A percentile compares a stretch with the other conserved stretches of the same genome.
Evolutionary conservation across 2,329 filamentous ascomycete species (phyloP).

Genomic region (Arachnomyces sp.): DNA sequence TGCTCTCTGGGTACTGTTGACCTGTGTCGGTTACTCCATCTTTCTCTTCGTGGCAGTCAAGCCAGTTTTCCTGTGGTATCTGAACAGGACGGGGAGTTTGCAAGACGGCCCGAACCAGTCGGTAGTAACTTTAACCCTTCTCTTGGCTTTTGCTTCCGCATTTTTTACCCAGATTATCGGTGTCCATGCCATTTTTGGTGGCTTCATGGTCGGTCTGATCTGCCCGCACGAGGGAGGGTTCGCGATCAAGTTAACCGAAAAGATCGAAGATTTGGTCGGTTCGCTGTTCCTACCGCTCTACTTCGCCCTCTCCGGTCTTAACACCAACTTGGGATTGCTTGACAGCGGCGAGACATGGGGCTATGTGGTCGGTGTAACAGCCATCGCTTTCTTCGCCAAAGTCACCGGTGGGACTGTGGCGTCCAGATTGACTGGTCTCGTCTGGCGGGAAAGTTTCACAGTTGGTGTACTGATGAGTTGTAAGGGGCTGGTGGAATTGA

Average conservation of each 20-base stretch:
- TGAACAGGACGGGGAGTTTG: constrained; percentile 66
- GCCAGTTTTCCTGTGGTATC: constrained; percentile 64
- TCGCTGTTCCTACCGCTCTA: constrained; percentile 83
- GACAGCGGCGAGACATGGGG: constrained; percentile 77
- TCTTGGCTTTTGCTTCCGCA: constrained; percentile 68
- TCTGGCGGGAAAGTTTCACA: constrained; percentile 83
- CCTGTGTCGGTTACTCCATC: constrained; percentile 63
- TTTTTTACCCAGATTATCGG: constrained; percentile 90
- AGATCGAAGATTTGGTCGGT: constrained; percentile 68
- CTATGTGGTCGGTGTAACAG: constrained; percentile 76
- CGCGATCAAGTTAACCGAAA: constrained; percentile 76
- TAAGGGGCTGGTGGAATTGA: constrained; percentile 88
- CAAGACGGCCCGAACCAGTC: constrained; percentile 82
- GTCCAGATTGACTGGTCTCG: constrained; percentile 63
- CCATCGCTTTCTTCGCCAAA: constrained; percentile 76
- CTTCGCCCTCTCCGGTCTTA: constrained; percentile 84
- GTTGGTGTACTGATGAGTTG: constrained; percentile 93
- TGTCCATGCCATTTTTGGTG: constrained; percentile 89
- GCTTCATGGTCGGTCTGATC: constrained; percentile 80
- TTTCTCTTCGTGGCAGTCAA: constrained; percentile 66
- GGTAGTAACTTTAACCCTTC: constrained; percentile 71
- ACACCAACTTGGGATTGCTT: constrained; percentile 76
- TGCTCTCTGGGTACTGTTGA: constrained; percentile 75
- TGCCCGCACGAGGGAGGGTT: constrained; percentile 86
- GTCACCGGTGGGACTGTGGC: constrained; percentile 74